Percentiles rank a stretch among this genome's conserved stretches.
These are phyloP conservation scores for Apiotrichum veenhuisii DNA, from an alignment of 1,284 basidiomycete species.

Conservation along the genomic window DNA sequence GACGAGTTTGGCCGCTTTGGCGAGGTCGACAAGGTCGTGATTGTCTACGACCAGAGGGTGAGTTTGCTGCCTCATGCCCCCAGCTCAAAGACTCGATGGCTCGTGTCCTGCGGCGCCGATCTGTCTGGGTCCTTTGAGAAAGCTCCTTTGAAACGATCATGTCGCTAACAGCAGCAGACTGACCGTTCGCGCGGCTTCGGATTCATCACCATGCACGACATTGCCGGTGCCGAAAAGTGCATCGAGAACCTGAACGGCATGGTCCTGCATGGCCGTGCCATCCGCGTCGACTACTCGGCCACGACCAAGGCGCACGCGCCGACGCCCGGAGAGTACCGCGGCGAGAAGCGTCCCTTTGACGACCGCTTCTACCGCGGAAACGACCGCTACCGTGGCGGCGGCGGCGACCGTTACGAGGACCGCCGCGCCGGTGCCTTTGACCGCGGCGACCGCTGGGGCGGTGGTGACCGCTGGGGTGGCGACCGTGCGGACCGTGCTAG, in stretches of 20 bases:
- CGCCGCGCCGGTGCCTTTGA: constrained; percentile 37
- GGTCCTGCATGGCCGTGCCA: constrained; percentile 88
- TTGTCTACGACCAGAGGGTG: constrained; percentile 98
- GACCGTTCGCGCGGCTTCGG: constrained; percentile 96
- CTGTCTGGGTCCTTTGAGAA: no score
- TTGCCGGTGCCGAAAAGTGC: constrained; percentile 80
- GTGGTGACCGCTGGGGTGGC: constrained; percentile 20
- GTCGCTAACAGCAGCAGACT: constrained; percentile 58
- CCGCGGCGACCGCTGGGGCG: constrained; percentile 30
- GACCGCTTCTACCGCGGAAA: constrained; percentile 43
- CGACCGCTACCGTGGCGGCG: constrained; percentile 49
- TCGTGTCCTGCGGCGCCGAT: no score
- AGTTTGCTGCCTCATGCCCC: constrained; percentile 38
- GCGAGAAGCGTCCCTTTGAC: constrained; percentile 65
- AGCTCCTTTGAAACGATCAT: no score
- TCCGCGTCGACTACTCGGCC: constrained; percentile 95
- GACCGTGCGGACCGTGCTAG: constrained; percentile 34
- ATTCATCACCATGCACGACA: constrained; percentile 86
- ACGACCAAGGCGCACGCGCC: constrained; percentile 90
- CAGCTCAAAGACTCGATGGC: no score
- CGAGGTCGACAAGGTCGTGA: constrained; percentile 88
- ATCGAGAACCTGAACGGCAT: constrained; percentile 90
- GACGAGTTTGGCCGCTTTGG: constrained; percentile 88
- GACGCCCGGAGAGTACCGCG: constrained; percentile 97
- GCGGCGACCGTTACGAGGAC: constrained; percentile 22